Conservation (phyloP, 176 grass and related monocot genomes). For the Bromus sterilis region DNA sequence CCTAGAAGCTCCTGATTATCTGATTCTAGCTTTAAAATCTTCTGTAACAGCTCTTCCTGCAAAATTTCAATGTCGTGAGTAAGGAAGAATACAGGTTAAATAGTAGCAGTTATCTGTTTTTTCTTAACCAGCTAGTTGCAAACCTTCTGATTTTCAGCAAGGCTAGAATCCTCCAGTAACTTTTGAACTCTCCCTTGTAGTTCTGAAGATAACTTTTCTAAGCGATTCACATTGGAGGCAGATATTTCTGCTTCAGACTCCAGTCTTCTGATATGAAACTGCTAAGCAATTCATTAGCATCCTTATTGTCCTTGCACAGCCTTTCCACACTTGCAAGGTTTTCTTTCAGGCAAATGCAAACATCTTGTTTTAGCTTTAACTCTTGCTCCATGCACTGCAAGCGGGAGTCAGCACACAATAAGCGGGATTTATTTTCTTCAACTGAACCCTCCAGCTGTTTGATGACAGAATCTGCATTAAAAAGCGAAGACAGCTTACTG, state of each 20-base stretch:
- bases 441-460: slow-evolving; percentile 59
- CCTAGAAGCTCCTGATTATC: slow-evolving; percentile 62
- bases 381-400: slow-evolving; percentile 58
- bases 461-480: slow-evolving; percentile 61
- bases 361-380: slow-evolving; percentile 68
- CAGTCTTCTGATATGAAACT: slow-evolving; percentile 58
- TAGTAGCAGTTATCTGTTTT: not conserved
- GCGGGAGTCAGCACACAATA: slow-evolving; percentile 51
- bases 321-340: slow-evolving; percentile 45
- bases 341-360: slow-evolving; percentile 53
- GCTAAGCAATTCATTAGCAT: slow-evolving; percentile 45
- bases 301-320: slow-evolving; percentile 43
- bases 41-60: slow-evolving; percentile 69
- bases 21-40: slow-evolving; percentile 63
- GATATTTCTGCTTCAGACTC: slow-evolving; percentile 62
- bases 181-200: slow-evolving; percentile 65
- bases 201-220: slow-evolving; percentile 53
- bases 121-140: slow-evolving; percentile 18
- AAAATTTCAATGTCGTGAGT: slow-evolving; percentile 26
- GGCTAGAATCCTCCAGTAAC: slow-evolving; percentile 49
- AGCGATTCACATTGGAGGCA: slow-evolving; percentile 43
- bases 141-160: slow-evolving; percentile 75
- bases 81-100: slow-evolving; percentile 11
- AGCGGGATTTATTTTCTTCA: slow-evolving; percentile 43
- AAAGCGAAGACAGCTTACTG: slow-evolving; percentile 4